A percentile compares a stretch with the other conserved stretches of the same genome.
phyloP scores from a whole-genome alignment of 441 rosid species.

The Pelargonium hybrid region DNA sequence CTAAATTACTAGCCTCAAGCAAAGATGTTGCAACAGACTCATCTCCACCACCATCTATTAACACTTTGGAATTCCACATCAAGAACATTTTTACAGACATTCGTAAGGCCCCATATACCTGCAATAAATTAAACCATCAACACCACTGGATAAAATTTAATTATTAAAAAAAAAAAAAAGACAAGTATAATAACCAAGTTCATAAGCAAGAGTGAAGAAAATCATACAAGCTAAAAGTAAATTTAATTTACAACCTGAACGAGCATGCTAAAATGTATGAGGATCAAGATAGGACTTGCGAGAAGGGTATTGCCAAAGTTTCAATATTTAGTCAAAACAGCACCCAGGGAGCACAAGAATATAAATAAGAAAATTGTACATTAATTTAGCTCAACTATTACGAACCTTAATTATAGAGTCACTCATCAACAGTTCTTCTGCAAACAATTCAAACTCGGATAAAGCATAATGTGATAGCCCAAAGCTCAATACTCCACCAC shows the following conservation, averaged over 20 bases:
- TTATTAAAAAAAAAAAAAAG: too few species aligned
- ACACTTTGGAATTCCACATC: conserved; percentile 88
- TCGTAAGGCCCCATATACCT: conserved; percentile 86
- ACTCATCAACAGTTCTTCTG: conserved; percentile 89
- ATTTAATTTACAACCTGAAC: background rate
- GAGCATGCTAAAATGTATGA: background rate
- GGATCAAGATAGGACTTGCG: background rate
- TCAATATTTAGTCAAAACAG: background rate
- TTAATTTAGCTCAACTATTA: background rate
- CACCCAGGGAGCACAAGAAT: conserved; percentile 5
- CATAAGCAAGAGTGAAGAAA: background rate
- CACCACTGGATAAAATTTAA: background rate
- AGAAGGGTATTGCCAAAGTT: conserved; percentile 2
- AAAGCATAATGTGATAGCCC: conserved; percentile 70
- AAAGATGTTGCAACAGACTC: conserved; percentile 58
- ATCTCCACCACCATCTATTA: conserved; percentile 60
- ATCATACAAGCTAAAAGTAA: background rate
- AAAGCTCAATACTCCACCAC: conserved; percentile 64
- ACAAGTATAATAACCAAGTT: conserved; percentile 3
- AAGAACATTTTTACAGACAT: conserved; percentile 81
- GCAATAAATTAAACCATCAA: conserved; percentile 16
- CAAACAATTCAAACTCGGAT: conserved; percentile 82
- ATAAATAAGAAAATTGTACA: background rate
- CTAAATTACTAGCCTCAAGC: conserved; percentile 80
- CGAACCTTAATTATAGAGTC: conserved; percentile 61